Evolutionary conservation across 108 stramenopile species (phyloP), one percentile per base, ranked within the genome.

Genomic region (Cyclotella baltica): DNA sequence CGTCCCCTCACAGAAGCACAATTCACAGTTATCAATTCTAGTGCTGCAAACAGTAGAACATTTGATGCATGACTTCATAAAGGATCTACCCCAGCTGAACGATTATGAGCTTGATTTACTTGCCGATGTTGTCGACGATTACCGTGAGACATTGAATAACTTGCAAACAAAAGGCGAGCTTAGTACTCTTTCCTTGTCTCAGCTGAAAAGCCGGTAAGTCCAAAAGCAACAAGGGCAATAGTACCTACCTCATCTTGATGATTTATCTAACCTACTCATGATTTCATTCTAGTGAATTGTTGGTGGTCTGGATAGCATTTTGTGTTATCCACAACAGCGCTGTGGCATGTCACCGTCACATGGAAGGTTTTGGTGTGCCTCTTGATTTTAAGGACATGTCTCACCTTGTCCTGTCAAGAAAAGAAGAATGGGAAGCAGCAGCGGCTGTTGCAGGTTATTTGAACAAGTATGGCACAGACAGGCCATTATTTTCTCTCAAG

Each of bases 231-330:
- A 31, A 33, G 18, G 20, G 13, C 4, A 33, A 16, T 33, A 1
- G 3, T 43, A 27, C 4, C 2, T 38, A 20, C 23, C 38, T 4
- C 38, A 43, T 27, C 20, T 18, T 43, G 27, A 40, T 43, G 15
- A 23, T 43, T 23, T 0, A 25, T 43, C n/a, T 64, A 36, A 58
- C 53, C 25, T 37, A 30, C 27, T 58, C 62, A 5, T 51, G 71
- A 72, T 62, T 78, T 28, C 20, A 35, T 35, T 71, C 67, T 61
- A 77, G 77, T 20, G 77, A 83, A 30, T 8, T 73, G 0, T 23
- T 83, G 36, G 78, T 84, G 13, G 83, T 80, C 3, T 84, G 83
- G 83, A 58, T 84, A 51, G 68, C 56, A 33, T 78, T 71, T 46
- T 78, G 77, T n/a, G 23, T 63, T 18, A 78, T 78, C 72, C 77